Evolutionary conservation across 768 basidiomycete genomes (phyloP).

Genomic region (Lyophyllum decastes): DNA sequence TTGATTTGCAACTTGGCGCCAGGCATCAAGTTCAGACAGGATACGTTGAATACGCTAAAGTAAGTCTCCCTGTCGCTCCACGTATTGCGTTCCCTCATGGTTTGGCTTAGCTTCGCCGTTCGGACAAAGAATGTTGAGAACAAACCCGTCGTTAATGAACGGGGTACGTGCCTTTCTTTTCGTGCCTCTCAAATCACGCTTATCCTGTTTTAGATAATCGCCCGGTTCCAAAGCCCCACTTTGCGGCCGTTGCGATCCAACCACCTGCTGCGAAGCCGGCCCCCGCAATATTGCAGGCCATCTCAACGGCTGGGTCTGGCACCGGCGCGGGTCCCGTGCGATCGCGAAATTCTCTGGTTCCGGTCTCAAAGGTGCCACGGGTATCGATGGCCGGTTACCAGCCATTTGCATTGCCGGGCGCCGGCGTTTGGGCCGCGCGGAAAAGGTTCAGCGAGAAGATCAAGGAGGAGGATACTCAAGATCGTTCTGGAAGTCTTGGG

Average conservation of each 20-base stretch:
- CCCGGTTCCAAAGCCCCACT: conserved; percentile 59
- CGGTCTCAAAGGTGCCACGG: conserved; percentile 37
- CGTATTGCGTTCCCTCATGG: not conserved
- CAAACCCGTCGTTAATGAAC: conserved; percentile 75
- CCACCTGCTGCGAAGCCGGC: conserved; percentile 46
- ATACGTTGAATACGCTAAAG: conserved; percentile 93
- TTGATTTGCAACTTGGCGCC: conserved; percentile 89
- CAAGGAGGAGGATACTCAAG: conserved; percentile 23
- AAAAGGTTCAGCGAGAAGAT: conserved; percentile 26
- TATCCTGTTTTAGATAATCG: conserved; percentile 49
- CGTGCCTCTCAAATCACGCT: conserved; percentile 2
- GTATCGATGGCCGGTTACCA: conserved; percentile 36
- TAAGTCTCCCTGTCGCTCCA: conserved; percentile 31
- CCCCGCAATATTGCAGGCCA: conserved; percentile 45
- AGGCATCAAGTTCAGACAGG: conserved; percentile 77
- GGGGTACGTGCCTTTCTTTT: conserved; percentile 44
- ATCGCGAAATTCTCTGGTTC: conserved; percentile 37
- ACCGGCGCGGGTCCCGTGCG: conserved; percentile 23
- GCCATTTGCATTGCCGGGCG: conserved; percentile 35
- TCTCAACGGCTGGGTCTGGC: conserved; percentile 33
- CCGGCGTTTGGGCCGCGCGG: conserved; percentile 16
- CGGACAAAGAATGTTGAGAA: conserved; percentile 88
- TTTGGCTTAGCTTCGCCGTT: conserved; percentile 62
- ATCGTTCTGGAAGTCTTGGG: conserved; percentile 35
- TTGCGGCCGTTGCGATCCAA: conserved; percentile 56